Base-by-base conservation (phyloP, 768 basidiomycete genomes). In the Paxillus rubicundulus region DNA sequence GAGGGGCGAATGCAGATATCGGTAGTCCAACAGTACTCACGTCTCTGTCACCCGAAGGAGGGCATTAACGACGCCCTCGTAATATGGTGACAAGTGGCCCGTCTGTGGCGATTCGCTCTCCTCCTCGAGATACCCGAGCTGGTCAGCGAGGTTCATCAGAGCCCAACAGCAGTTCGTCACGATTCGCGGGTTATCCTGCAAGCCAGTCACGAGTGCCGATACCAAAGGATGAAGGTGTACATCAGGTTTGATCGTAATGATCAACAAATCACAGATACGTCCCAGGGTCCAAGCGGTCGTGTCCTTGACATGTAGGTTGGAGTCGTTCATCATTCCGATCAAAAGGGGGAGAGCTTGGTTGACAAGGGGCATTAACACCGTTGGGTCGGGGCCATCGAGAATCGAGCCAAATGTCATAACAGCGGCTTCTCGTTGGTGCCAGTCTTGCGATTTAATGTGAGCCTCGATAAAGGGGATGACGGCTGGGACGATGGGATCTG, bases 401-500 rank as follows among this genome's bases (percentile, higher is more conserved):
- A 99, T 98, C 0, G 92, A 95, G 40, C 96, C 96, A 62, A 98
- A 99, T 17, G 95, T 86, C 95, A 98, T 99, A 50, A 98, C 86
- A 5, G 95, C 96, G 0, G 97, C 97, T 69, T 99, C 97, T 38
- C 97, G 92, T 50, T 85, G 78, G 64, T 91, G 92, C 97, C 97
- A 99, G 66, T 97, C 92, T 27, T 84, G 79, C 21, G 84, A 76
- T 65, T 89, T 91, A 77, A 99, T 98, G 73, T 98, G 86, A 14
- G 86, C 86, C 73, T 98, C 97, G 63, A 99, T 98, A 78, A 98
- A 99, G 8, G 97, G 96, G 49, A 99, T 95, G 47, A 98, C 91
- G 7, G 86, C 86, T 1, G 89, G 84, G 9, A 99, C 96, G 58
- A 99, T 89, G 12, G 81, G 76, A 66, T 99, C 96, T 50, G 89